Evolutionary conservation across 495 filamentous ascomycete genomes (phyloP).

Genomic region (Alectoria sarmentosa): DNA sequence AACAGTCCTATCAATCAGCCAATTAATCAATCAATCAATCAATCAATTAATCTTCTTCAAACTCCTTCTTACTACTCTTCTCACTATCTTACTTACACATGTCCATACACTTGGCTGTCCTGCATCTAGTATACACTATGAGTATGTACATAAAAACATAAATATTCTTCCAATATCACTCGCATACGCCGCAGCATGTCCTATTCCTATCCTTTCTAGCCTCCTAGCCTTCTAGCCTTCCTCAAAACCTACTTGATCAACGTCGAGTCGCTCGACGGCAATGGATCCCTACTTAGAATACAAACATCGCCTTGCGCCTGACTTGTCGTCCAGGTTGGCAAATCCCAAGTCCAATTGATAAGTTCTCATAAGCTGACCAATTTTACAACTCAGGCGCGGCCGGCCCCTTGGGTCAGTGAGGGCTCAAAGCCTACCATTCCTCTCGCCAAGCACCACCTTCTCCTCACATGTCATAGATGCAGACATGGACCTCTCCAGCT

Average conservation of each 20-base stretch:
- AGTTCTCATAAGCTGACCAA: conserved; percentile 1
- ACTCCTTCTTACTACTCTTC: no score
- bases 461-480: conserved; percentile 13
- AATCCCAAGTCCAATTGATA: neutral
- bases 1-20: no score
- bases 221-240: neutral
- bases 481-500: neutral
- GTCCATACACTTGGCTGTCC: neutral
- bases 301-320: conserved; percentile 14
- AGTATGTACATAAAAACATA: no score
- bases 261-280: neutral
- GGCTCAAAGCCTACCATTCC: conserved; percentile 20
- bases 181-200: neutral
- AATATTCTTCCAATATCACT: neutral
- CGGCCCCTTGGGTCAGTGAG: conserved; percentile 15
- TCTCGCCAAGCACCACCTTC: conserved; percentile 17
- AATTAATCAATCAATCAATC: no score
- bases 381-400: conserved; percentile 10
- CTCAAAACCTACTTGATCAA: neutral
- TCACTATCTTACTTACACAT: neutral
- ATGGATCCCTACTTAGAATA: conserved; percentile 4
- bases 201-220: no score
- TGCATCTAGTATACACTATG: neutral
- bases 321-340: conserved; percentile 2
- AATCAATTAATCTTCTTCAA: no score